phyloP scores from a whole-genome alignment of 2,329 filamentous ascomycete genomes.

The Cladorrhinum sp. region DNA sequence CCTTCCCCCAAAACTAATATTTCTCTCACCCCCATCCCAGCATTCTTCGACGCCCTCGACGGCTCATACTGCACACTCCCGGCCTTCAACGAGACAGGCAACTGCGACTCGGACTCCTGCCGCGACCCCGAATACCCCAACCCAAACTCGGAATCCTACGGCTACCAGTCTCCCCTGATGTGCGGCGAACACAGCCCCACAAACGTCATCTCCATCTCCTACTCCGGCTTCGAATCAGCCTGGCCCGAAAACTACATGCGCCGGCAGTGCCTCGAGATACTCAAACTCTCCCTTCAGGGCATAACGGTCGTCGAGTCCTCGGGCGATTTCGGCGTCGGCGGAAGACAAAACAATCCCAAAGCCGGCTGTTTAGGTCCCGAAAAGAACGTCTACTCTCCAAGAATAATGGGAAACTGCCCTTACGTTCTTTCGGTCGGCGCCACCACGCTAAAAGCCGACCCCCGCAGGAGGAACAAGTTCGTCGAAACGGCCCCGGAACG shows the following conservation, averaged over 20 bases:
- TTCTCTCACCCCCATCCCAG: constrained; percentile 1
- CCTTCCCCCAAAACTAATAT: background rate
- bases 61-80: constrained; percentile 23
- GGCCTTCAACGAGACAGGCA: constrained; percentile 20
- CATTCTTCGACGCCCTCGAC: constrained; percentile 25
- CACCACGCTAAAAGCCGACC: constrained; percentile 20
- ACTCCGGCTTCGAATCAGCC: constrained; percentile 52
- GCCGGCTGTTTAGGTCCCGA: constrained; percentile 29
- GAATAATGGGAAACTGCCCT: constrained; percentile 49
- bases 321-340: constrained; percentile 47
- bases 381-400: constrained; percentile 43
- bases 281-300: constrained; percentile 51
- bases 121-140: constrained; percentile 25
- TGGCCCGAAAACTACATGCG: constrained; percentile 53
- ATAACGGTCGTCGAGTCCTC: constrained; percentile 47
- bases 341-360: constrained; percentile 35
- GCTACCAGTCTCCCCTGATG: constrained; percentile 45
- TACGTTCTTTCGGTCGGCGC: constrained; percentile 32
- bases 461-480: constrained; percentile 8
- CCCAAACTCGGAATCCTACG: constrained; percentile 28
- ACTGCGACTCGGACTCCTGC: constrained; percentile 17
- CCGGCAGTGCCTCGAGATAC: constrained; percentile 48
- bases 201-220: constrained; percentile 56
- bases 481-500: constrained; percentile 26
- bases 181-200: constrained; percentile 44